phyloP scores from a whole-genome alignment of 2,329 filamentous ascomycete species.

The Ambrosiella cleistominuta region DNA sequence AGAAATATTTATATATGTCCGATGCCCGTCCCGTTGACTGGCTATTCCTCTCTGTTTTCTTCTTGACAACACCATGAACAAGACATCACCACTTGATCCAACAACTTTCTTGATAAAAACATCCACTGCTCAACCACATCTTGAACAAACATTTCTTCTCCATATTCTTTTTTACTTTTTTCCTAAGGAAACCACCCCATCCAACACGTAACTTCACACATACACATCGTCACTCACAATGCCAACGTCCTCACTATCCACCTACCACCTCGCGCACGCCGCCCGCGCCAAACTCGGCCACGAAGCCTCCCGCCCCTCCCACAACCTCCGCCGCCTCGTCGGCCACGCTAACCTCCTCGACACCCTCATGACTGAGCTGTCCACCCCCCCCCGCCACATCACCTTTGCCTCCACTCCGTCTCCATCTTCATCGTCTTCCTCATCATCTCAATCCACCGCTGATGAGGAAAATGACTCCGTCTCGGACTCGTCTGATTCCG shows the following conservation, averaged over 20 bases:
- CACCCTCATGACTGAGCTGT: slow-evolving; percentile 77
- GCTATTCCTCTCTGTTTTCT: neutral
- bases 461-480: neutral
- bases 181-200: too few relatives aligned
- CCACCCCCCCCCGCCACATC: slow-evolving; percentile 71
- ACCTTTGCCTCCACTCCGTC: slow-evolving; percentile 62
- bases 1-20: too few relatives aligned
- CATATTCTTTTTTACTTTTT: neutral
- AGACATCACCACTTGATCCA: neutral
- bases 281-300: slow-evolving; percentile 88
- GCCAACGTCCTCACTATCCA: slow-evolving; percentile 85
- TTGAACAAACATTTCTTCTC: neutral
- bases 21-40: too few relatives aligned
- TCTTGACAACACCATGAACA: neutral
- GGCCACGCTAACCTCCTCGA: slow-evolving; percentile 98
- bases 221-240: slow-evolving; percentile 16
- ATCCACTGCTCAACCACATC: neutral
- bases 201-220: slow-evolving; percentile 14
- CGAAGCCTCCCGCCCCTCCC: slow-evolving; percentile 78
- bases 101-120: slow-evolving; percentile 1
- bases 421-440: slow-evolving; percentile 22
- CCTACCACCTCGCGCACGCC: slow-evolving; percentile 95
- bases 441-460: neutral
- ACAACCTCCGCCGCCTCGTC: slow-evolving; percentile 87
- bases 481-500: slow-evolving; percentile 22